phyloP scores from a whole-genome alignment of 495 filamentous ascomycete genomes.

The Jackrogersella multiformis region DNA sequence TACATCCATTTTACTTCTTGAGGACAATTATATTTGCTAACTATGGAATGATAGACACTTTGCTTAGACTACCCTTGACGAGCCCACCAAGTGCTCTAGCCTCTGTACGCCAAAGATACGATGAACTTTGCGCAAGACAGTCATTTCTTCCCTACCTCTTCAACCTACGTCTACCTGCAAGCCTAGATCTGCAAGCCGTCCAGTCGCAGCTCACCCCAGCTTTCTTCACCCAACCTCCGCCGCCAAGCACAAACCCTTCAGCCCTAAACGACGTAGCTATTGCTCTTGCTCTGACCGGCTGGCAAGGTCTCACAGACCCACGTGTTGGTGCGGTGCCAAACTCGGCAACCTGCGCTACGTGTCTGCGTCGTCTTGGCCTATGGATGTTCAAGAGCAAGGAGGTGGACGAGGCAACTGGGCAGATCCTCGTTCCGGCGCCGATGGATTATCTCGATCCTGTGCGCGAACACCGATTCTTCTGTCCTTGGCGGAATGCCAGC shows the following conservation, averaged over 20 bases:
- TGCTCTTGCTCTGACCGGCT: slow-evolving; percentile 82
- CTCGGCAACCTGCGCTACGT: slow-evolving; percentile 80
- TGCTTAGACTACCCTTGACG: slow-evolving; percentile 61
- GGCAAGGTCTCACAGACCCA: slow-evolving; percentile 75
- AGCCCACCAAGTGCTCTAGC: slow-evolving; percentile 66
- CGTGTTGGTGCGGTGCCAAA: slow-evolving; percentile 66
- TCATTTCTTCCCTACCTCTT: slow-evolving; percentile 62
- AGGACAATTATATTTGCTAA: slow-evolving; percentile 63
- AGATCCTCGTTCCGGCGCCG: slow-evolving; percentile 63
- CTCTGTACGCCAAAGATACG: slow-evolving; percentile 68
- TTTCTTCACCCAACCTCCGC: slow-evolving; percentile 55
- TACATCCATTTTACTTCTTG: slow-evolving; percentile 19
- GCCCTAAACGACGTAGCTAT: slow-evolving; percentile 72
- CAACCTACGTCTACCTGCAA: slow-evolving; percentile 59
- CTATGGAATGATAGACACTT: slow-evolving; percentile 48
- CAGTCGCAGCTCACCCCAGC: slow-evolving; percentile 57
- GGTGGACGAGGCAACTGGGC: slow-evolving; percentile 54
- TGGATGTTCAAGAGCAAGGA: slow-evolving; percentile 86
- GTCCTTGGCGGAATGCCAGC: slow-evolving; percentile 75
- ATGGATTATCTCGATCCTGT: slow-evolving; percentile 73
- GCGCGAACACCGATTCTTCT: slow-evolving; percentile 80
- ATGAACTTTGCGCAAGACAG: slow-evolving; percentile 57
- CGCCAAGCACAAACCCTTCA: slow-evolving; percentile 42
- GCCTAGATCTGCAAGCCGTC: slow-evolving; percentile 60
- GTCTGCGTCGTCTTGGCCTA: slow-evolving; percentile 87